Conservation (phyloP, 768 basidiomycete species). For the Tulasnella sp. region DNA sequence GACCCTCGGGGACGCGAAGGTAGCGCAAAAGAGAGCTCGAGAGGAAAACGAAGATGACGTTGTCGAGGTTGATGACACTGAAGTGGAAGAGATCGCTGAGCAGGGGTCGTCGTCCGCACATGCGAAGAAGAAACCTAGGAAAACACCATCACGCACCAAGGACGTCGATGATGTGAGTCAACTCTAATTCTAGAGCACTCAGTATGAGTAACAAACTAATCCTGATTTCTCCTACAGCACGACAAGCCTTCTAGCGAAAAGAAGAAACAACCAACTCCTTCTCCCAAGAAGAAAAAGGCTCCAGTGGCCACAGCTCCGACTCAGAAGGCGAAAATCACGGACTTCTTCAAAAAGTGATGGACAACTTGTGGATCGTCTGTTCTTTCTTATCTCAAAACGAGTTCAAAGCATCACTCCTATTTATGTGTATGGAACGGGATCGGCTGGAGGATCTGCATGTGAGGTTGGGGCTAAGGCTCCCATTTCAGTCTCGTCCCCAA, state of each 20-base stretch:
- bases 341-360: constrained; percentile 8
- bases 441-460: too few species aligned
- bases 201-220: not conserved
- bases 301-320: not conserved
- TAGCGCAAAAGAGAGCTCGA: not conserved
- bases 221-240: not conserved
- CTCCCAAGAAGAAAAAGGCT: not conserved
- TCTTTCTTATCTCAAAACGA: not conserved
- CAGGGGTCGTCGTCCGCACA: not conserved
- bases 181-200: not conserved
- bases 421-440: not conserved
- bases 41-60: not conserved
- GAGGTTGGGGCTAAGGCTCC: too few species aligned
- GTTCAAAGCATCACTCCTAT: not conserved
- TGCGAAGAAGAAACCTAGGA: not conserved
- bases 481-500: too few species aligned
- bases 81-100: not conserved
- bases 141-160: not conserved
- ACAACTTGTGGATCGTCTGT: not conserved
- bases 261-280: not conserved
- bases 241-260: not conserved
- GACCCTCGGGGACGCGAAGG: not conserved
- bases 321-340: constrained; percentile 6
- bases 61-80: not conserved
- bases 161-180: not conserved